Percentiles rank a stretch among this genome's conserved stretches.
Evolutionary conservation across 129 eudicot genomes (phyloP).

Genomic region (Ambrosia trifida): DNA sequence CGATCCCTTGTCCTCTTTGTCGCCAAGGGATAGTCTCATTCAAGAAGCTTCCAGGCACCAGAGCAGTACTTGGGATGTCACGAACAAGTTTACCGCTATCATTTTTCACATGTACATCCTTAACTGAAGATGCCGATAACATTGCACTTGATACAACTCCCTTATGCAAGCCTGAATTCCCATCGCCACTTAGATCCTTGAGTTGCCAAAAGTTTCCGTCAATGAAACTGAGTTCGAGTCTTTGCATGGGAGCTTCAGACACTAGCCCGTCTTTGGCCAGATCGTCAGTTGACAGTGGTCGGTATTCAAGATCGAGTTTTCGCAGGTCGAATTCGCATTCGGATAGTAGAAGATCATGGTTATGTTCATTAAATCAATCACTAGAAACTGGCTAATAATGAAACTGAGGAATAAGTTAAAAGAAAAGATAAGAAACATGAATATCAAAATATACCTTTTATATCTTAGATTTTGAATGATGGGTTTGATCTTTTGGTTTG

Average conservation of each 20-base stretch:
- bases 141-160: slow-evolving; percentile 47
- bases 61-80: slow-evolving; percentile 47
- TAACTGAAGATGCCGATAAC: slow-evolving; percentile 29
- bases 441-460: neutral
- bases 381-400: slow-evolving; percentile 51
- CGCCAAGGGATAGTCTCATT: slow-evolving; percentile 82
- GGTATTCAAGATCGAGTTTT: slow-evolving; percentile 45
- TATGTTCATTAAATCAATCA: slow-evolving; percentile 74
- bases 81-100: slow-evolving; percentile 64
- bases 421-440: slow-evolving; percentile 1
- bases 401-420: neutral
- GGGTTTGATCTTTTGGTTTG: slow-evolving; percentile 34
- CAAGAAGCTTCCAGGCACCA: slow-evolving; percentile 53
- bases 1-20: slow-evolving; percentile 87
- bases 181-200: slow-evolving; percentile 60
- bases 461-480: slow-evolving; percentile 21
- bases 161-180: slow-evolving; percentile 58
- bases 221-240: slow-evolving; percentile 58
- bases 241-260: slow-evolving; percentile 71
- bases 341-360: slow-evolving; percentile 73
- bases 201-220: slow-evolving; percentile 75
- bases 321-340: slow-evolving; percentile 59
- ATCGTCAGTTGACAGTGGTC: slow-evolving; percentile 36
- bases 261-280: slow-evolving; percentile 44
- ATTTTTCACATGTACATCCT: slow-evolving; percentile 60